Evolutionary conservation across 106 monocot species (phyloP), one percentile per base, ranked within the genome.

Genomic region (Dioscorea zingiberensis): DNA sequence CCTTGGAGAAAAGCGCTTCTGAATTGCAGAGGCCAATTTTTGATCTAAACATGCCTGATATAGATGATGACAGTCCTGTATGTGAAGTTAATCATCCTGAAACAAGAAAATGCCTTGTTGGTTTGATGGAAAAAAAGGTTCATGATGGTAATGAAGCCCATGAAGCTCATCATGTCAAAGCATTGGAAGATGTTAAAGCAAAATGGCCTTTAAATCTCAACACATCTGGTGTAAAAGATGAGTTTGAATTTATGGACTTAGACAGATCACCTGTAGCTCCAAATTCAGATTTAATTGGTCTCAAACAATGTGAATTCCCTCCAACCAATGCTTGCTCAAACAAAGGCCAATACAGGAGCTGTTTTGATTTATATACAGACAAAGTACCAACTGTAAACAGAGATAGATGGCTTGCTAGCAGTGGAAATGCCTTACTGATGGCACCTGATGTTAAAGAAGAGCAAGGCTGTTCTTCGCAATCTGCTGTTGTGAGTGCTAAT

Each of bases 341-440:
- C 9, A 6, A 38, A 38, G 38, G 38, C 38, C 38, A 38, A 27
- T 66, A 48, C 59, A 30, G 23, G 21, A 56, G 28, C 21, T 70
- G 27, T 74, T 48, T 28, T 57, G 74, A 77, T 72, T 55, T 77
- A 47, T 69, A 72, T 47, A 68, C 48, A 17, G 72, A 64, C 48
- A 69, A 64, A 55, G 44, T 64, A 38, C 45, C 44, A 19, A 56
- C 46, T 18, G 16, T 24, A 69, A 64, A 84, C 38, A 38, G 38
- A 38, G 38, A 38, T 38, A 38, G 38, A 38, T 38, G 38, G 38
- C 38, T 38, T 6, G 38, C 38, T 0, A 38, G 3, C 38, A 38
- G 4, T 38, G 38, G 38, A 38, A 38, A 38, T 38, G 38, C 38
- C 10, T 6, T 38, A 38, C 38, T 38, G 1, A 38, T 38, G 38